Evolutionary conservation across 2,329 filamentous ascomycete species (phyloP), one percentile per base, ranked within the genome.

Genomic region (Alternaria metachromatica): DNA sequence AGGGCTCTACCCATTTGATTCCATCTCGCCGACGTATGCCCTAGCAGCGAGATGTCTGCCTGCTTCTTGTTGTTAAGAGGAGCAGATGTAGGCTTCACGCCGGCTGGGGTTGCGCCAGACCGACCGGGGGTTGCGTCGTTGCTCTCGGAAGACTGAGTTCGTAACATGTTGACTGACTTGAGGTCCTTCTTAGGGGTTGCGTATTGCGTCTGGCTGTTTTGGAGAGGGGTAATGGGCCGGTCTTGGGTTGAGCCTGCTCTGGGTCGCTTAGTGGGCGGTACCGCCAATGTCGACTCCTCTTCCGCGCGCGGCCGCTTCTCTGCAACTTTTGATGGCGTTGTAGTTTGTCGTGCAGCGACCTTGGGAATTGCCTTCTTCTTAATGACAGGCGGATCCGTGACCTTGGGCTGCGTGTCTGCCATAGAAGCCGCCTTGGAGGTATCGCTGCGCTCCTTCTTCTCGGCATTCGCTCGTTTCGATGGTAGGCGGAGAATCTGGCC

Each of bases 1-100:
- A 85, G 72, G 2, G 80, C 76, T 8, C 81, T 80, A 10, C 83
- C 83, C 57, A 82, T 76, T 4, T 70, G 74, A 41, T 82, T 81
- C 46, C 82, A 70, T 30, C 80, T 81, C 54, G 74, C 75, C 13
- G 81, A 82, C 20, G 79, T 76, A 2, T 77, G 71, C 8, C 78
- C 77, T 64, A 82, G 80, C 2, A 78, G 67, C 13, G 78, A 69
- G 5, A 80, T 77, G 10, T 79, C 76, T 4, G 75, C 69, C 50
- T 72, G 73, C 53, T 76, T 77, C 59, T 73, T 76, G 21, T 62
- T 71, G 37, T 72, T 77, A 12, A 76, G 20, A 8, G 76, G 75
- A 13, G 76, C 72, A 45, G 77, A 78, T 8, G 76, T 76, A 3
- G 75, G 72, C 53, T 76, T 73, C 18, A 61, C 62, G 20, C 64